phyloP scores from a whole-genome alignment of 202 grass and related monocot genomes.

The Setaria viridis region DNA sequence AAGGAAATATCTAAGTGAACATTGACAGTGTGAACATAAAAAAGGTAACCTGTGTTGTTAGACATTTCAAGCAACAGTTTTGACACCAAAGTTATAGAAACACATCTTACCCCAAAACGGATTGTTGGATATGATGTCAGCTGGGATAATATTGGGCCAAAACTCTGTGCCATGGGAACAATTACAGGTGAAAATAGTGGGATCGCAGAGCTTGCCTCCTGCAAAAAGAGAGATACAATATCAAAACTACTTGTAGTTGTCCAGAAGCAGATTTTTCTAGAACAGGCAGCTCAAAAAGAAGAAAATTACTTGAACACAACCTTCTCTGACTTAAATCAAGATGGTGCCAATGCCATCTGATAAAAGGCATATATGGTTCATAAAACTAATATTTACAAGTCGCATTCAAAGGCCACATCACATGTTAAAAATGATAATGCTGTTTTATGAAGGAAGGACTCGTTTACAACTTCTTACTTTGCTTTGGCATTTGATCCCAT shows the following conservation, averaged over 20 bases:
- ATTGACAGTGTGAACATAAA: not conserved
- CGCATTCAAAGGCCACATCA: not conserved
- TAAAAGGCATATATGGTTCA: not conserved
- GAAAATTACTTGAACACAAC: not conserved
- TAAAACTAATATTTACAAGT: slow-evolving; percentile 5
- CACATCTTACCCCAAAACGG: slow-evolving; percentile 69
- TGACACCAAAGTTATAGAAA: slow-evolving; percentile 29
- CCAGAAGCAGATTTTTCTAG: not conserved
- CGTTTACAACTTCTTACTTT: not conserved
- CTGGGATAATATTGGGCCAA: slow-evolving; percentile 90
- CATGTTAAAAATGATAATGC: not conserved
- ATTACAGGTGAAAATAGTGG: slow-evolving; percentile 99
- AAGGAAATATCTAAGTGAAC: slow-evolving; percentile 27
- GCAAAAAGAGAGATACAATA: slow-evolving; percentile 36
- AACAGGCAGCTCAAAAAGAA: slow-evolving; percentile 1
- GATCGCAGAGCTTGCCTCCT: slow-evolving; percentile 87
- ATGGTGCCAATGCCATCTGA: slow-evolving; percentile 5
- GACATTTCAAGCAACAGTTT: not conserved
- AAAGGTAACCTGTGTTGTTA: not conserved
- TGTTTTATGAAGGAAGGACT: not conserved
- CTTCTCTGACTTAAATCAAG: slow-evolving; percentile 7
- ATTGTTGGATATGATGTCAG: slow-evolving; percentile 81
- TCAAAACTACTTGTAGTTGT: not conserved
- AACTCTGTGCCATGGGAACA: slow-evolving; percentile 94
- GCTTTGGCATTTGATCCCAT: slow-evolving; percentile 9